phyloP scores from a whole-genome alignment of 2,329 filamentous ascomycete species.

The Aspergillus caelatus region DNA sequence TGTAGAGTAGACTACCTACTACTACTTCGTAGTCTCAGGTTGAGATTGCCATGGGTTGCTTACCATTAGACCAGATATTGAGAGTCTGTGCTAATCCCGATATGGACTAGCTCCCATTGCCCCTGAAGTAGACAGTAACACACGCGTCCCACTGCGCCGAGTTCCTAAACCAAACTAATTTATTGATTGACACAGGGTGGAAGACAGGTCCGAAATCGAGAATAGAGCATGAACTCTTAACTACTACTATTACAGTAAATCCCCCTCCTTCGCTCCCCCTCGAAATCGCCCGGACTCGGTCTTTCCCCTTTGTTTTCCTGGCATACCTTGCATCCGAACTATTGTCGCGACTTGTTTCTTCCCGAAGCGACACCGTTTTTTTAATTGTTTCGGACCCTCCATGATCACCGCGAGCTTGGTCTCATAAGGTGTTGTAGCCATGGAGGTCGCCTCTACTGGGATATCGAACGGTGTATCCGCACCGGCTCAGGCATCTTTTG shows the following conservation, averaged over 20 bases:
- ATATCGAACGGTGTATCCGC: conserved; percentile 39
- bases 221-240: conserved; percentile 4
- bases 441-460: conserved; percentile 43
- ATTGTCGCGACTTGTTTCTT: conserved; percentile 20
- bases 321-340: background rate
- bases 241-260: background rate
- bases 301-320: conserved; percentile 3
- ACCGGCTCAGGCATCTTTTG: conserved; percentile 34
- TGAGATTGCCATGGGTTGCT: too few relatives aligned
- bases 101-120: background rate
- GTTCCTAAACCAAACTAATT: conserved; percentile 4
- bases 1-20: too few relatives aligned
- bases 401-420: conserved; percentile 33
- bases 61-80: background rate
- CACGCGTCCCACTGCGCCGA: conserved; percentile 12
- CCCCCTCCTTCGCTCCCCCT: background rate
- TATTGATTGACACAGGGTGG: conserved; percentile 4
- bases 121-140: conserved; percentile 14
- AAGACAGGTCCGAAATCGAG: background rate
- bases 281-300: background rate
- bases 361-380: conserved; percentile 7
- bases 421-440: conserved; percentile 31
- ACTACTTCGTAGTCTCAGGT: too few relatives aligned
- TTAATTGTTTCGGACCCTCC: conserved; percentile 19
- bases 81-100: background rate